phyloP scores from a whole-genome alignment of 2,329 filamentous ascomycete species.

The Fusarium oxysporum region DNA sequence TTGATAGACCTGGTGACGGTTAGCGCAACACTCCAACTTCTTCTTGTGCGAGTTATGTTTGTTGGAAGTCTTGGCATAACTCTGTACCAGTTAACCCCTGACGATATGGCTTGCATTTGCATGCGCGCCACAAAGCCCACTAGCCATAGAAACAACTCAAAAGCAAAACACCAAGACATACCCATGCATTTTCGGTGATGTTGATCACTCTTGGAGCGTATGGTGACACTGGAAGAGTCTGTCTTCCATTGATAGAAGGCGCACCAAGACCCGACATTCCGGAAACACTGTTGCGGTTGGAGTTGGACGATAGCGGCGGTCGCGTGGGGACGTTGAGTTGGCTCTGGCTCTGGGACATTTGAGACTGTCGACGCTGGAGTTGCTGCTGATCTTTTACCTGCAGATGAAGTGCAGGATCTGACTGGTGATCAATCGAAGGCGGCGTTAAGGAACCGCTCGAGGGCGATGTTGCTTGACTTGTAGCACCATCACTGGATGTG shows the following conservation, averaged over 20 bases:
- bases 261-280: conserved; percentile 72
- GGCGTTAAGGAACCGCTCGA: conserved; percentile 80
- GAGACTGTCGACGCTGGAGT: conserved; percentile 31
- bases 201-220: conserved; percentile 86
- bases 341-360: conserved; percentile 34
- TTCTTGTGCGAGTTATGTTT: background rate
- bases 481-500: conserved; percentile 69
- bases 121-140: conserved; percentile 20
- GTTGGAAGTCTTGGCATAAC: conserved; percentile 15
- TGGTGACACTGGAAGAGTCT: conserved; percentile 74
- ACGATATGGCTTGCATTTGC: conserved; percentile 24
- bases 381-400: conserved; percentile 62
- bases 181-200: conserved; percentile 85
- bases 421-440: conserved; percentile 76
- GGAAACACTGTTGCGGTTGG: conserved; percentile 72
- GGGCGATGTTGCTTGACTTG: conserved; percentile 68
- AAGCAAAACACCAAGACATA: conserved; percentile 59
- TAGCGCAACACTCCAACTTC: conserved; percentile 30
- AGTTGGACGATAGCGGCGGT: conserved; percentile 55
- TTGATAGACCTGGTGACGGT: conserved; percentile 79
- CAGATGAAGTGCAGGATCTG: conserved; percentile 72
- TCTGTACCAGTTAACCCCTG: conserved; percentile 24
- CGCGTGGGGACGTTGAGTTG: conserved; percentile 47
- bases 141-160: conserved; percentile 10
- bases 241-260: conserved; percentile 65